phyloP scores from a whole-genome alignment of 2,329 filamentous ascomycete species.

The Coleophoma cylindrospora region DNA sequence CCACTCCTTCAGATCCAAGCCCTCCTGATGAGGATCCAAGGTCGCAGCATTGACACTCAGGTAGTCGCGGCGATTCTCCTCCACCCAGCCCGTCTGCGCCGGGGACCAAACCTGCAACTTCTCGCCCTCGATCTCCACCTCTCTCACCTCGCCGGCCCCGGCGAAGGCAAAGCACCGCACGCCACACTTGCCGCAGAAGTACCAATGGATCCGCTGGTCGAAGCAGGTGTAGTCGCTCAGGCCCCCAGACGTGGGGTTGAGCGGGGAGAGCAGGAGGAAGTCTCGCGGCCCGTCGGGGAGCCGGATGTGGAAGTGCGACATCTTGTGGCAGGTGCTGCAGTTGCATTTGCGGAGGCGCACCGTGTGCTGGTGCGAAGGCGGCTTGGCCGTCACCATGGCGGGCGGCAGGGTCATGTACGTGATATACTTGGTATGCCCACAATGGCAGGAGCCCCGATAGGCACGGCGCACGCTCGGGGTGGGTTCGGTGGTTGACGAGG shows the following conservation, averaged over 20 bases:
- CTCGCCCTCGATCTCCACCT: conserved; percentile 10
- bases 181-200: conserved; percentile 42
- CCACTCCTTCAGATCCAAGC: conserved; percentile 31
- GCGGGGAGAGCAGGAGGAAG: conserved; percentile 40
- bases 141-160: conserved; percentile 26
- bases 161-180: conserved; percentile 36
- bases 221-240: conserved; percentile 36
- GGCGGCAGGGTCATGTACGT: conserved; percentile 36
- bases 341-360: conserved; percentile 34
- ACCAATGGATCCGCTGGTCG: conserved; percentile 30
- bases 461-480: conserved; percentile 9
- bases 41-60: conserved; percentile 33
- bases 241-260: conserved; percentile 26
- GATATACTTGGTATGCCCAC: conserved; percentile 37
- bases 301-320: conserved; percentile 40
- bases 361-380: conserved; percentile 22
- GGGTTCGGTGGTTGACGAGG: too few species aligned
- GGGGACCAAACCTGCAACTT: conserved; percentile 23
- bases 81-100: conserved; percentile 22
- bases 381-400: conserved; percentile 12
- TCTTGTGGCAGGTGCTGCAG: conserved; percentile 43
- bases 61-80: conserved; percentile 21
- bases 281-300: conserved; percentile 31
- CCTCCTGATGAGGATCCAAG: conserved; percentile 31
- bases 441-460: conserved; percentile 40